Evolutionary conservation across 164 flowering plant genomes (phyloP), one percentile per base, ranked within the genome.

Genomic region (Vitis cinerea): DNA sequence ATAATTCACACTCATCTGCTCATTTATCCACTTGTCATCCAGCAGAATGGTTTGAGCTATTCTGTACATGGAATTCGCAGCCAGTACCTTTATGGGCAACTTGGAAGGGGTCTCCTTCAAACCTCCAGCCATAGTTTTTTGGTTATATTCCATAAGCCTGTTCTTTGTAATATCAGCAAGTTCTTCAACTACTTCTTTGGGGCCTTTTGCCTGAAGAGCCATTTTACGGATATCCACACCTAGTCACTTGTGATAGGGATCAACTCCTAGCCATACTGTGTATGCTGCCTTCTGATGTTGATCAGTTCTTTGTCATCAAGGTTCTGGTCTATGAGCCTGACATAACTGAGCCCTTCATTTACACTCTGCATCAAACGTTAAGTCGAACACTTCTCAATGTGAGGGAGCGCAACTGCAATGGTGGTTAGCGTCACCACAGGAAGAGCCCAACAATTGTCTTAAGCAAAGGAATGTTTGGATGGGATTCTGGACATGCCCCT

Each of bases 61-160:
- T 69, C 88, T 82, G 76, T 88, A 83, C 90, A 88, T 84, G 50
- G 90, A 81, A 75, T 85, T 84, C 6, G 92, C 87, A 17, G 90
- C 90, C 71, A 84, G 50, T 57, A 73, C 71, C 56, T 80, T 75
- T 68, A 64, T 44, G 19, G 89, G 91, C 89, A 88, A 82, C 12
- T 69, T 69, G 4, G 75, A 64, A 65, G 88, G 74, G 23, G n/a
- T 68, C 17, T 74, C 76, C 47, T 19, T 65, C 1, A 60, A 37
- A 74, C 83, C 83, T 14, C 17, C 68, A 11, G n/a, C 8, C 13
- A 15, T 13, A 3, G 75, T 23, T 27, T 27, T 66, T 50, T 52
- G 52, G 27, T 71, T 72, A 15, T 78, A 77, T 55, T 86, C 81
- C 58, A 30, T 15, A 12, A 77, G 69, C 29, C 7, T 71, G 2